These are phyloP conservation scores for Benincasa hispida DNA, from an alignment of 306 rosid species.

Conservation along the genomic window DNA sequence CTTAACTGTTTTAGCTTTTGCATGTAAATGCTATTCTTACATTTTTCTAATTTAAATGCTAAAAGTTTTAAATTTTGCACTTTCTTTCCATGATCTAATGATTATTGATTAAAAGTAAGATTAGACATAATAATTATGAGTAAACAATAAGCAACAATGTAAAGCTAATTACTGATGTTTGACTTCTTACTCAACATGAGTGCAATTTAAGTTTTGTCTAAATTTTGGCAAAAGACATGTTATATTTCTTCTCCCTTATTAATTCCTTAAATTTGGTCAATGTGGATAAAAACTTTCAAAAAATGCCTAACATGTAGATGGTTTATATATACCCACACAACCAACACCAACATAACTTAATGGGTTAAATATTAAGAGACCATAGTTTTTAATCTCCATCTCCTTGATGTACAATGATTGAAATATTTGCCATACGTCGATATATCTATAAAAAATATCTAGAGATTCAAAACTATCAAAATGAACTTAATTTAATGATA, in stretches of 20 bases:
- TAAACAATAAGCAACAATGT: constrained; percentile 1
- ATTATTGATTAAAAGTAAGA: neutral
- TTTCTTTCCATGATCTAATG: neutral
- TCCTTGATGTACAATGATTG: too few relatives aligned
- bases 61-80: neutral
- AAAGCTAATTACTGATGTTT: neutral
- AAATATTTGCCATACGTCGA: too few relatives aligned
- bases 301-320: too few relatives aligned
- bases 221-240: neutral
- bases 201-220: neutral
- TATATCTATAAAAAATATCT: too few relatives aligned
- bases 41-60: neutral
- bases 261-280: neutral
- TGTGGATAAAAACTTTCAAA: too few relatives aligned
- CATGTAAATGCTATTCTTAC: neutral
- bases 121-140: constrained; percentile 1
- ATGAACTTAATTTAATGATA: too few relatives aligned
- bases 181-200: neutral
- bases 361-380: too few relatives aligned
- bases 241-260: neutral
- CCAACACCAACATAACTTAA: too few relatives aligned
- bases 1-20: neutral
- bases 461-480: too few relatives aligned
- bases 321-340: too few relatives aligned
- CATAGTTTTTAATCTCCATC: too few relatives aligned